Conservation (phyloP, 1,284 basidiomycete genomes). For the Ustilago loliicola region DNA sequence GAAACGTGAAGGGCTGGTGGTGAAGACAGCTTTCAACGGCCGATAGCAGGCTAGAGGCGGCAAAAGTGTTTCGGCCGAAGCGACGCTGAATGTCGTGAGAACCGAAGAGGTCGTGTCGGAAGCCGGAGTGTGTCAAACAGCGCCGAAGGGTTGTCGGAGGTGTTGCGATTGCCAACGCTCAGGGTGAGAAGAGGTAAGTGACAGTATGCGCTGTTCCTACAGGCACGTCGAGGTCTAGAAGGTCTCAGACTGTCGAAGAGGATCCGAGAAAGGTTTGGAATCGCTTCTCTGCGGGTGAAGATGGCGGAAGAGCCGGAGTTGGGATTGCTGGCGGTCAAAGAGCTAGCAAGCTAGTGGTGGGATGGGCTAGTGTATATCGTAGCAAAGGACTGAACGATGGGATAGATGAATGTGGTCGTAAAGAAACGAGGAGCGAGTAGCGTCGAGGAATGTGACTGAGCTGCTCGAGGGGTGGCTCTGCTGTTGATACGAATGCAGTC, state of each 20-base stretch:
- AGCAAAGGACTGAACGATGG: background rate
- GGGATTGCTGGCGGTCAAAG: background rate
- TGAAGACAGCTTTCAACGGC: background rate
- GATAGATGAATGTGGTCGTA: slow-evolving; percentile 7
- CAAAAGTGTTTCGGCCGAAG: background rate
- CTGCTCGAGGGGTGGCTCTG: background rate
- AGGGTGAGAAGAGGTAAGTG: background rate
- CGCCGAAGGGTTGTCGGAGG: background rate
- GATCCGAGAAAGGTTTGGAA: background rate
- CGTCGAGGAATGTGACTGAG: background rate
- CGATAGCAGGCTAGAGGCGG: background rate
- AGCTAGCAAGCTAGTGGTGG: background rate
- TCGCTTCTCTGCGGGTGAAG: background rate
- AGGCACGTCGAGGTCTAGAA: background rate
- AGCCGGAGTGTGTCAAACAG: background rate
- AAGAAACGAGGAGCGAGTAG: background rate
- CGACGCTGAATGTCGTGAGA: background rate
- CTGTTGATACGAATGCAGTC: background rate
- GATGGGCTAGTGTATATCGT: background rate
- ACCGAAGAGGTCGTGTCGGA: background rate
- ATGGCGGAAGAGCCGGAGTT: background rate
- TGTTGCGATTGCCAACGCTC: background rate
- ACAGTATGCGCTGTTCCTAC: background rate
- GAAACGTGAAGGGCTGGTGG: background rate
- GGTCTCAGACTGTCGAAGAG: background rate